Conservation (phyloP, 352 stramenopile genomes). For the Globisporangium ultimum region DNA sequence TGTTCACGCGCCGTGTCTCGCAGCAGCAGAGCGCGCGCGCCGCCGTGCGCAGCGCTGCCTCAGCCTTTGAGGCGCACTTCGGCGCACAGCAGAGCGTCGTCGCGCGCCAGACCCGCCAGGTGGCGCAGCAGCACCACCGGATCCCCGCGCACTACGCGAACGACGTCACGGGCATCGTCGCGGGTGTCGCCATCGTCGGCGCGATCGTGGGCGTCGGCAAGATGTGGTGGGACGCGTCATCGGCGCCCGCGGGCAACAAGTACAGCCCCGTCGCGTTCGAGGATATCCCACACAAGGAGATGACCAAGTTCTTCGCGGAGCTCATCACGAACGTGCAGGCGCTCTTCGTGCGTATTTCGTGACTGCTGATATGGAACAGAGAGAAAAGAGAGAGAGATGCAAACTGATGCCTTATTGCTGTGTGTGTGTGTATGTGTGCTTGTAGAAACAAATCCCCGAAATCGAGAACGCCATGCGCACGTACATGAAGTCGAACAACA, state of each 20-base stretch:
- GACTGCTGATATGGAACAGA: background rate
- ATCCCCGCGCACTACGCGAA: constrained; percentile 28
- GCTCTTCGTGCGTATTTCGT: constrained; percentile 46
- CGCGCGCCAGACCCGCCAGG: background rate
- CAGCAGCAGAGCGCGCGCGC: constrained; percentile 21
- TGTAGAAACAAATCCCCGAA: constrained; percentile 60
- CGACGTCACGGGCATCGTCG: constrained; percentile 65
- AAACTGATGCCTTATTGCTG: constrained; percentile 2
- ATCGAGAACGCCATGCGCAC: constrained; percentile 59
- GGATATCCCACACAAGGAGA: constrained; percentile 58
- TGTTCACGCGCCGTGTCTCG: constrained; percentile 27
- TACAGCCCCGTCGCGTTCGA: constrained; percentile 22
- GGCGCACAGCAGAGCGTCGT: constrained; percentile 1
- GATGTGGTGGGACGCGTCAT: constrained; percentile 84
- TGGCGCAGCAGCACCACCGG: background rate
- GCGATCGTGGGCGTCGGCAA: constrained; percentile 73
- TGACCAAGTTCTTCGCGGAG: constrained; percentile 71
- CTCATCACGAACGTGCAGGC: constrained; percentile 57
- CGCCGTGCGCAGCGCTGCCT: background rate
- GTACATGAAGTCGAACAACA: constrained; percentile 69
- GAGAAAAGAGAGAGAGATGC: too few relatives aligned
- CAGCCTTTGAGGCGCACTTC: background rate
- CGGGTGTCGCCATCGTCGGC: constrained; percentile 62
- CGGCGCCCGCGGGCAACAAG: constrained; percentile 17
- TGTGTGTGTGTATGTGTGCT: background rate